Conservation (phyloP, 306 rosid genomes). For the Cotoneaster glaucophyllus region DNA sequence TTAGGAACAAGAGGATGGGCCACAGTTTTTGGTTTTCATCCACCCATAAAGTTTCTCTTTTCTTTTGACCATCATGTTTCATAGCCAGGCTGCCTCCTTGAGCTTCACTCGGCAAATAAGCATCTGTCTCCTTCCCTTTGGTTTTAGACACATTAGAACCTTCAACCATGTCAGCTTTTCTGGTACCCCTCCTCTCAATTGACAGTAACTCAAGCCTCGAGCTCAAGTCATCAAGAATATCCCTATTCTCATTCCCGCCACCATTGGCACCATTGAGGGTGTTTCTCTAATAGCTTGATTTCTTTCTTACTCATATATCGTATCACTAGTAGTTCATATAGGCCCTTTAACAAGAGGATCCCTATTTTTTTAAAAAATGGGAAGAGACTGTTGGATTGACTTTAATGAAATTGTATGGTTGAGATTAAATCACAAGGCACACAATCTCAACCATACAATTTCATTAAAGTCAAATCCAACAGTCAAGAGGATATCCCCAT, state of each 20-base stretch:
- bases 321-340: no score
- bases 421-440: no score
- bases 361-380: no score
- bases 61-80: slow-evolving; percentile 5
- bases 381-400: no score
- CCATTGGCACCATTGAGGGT: slow-evolving; percentile 12
- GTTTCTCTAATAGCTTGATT: no score
- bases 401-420: no score
- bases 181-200: slow-evolving; percentile 37
- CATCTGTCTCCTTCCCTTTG: background rate
- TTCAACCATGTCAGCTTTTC: slow-evolving; percentile 13
- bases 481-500: no score
- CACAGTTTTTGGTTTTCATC: background rate
- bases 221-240: slow-evolving; percentile 62
- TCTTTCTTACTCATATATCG: no score
- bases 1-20: slow-evolving; percentile 1
- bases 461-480: no score
- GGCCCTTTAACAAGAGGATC: no score
- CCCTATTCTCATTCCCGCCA: slow-evolving; percentile 62
- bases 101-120: background rate
- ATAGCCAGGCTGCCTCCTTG: background rate
- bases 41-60: background rate
- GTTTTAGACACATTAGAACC: slow-evolving; percentile 8
- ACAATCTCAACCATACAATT: no score
- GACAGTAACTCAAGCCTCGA: slow-evolving; percentile 68